Evolutionary conservation across 2,329 filamentous ascomycete genomes (phyloP), one percentile per base, ranked within the genome.

Genomic region (Dothiorella sarmentorum): DNA sequence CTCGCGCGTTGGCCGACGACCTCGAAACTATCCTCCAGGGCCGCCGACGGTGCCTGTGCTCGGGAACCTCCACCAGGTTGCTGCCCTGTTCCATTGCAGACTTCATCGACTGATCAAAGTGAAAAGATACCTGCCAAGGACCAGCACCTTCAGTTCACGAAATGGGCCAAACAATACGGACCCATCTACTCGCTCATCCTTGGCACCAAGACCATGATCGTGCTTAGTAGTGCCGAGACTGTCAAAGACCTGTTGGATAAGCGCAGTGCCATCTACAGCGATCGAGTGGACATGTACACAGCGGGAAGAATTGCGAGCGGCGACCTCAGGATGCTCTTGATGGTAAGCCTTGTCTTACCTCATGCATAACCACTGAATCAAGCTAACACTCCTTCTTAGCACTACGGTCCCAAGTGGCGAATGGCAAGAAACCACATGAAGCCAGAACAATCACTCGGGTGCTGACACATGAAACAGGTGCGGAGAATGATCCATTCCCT

Each of bases 171-270:
- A 5, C 71, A 81, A 63, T 83, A 83, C 45, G 77, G 80, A 0
- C 78, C 80, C 0, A 65, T 84, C 0, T 83, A 80, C 64, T 79
- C 75, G 0, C 68, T 83, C 2, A 79, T 82, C 1, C 68, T 82
- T 0, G 81, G 81, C 0, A 77, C 76, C 0, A 74, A 76, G 38
- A 69, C 72, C 5, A 67, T 81, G 62, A 69, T 83, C 15, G 76
- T 83, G 0, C 66, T 84, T 0, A 77, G 73, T 0, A 75, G 73
- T 0, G 74, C 77, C 26, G 61, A 72, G 53, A 75, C 73, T 0
- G 73, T 83, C 29, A 81, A 79, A 52, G 80, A 83, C 6, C 64
- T 84, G 3, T 61, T 84, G 2, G 82, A 83, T 57, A 78, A 79
- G 60, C 69, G 76, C 35, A 78, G 78, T 43, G 67, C 61, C 13